Evolutionary conservation across 2,329 filamentous ascomycete genomes (phyloP), one percentile per base, ranked within the genome.

Genomic region (Cryphonectria naterciae): DNA sequence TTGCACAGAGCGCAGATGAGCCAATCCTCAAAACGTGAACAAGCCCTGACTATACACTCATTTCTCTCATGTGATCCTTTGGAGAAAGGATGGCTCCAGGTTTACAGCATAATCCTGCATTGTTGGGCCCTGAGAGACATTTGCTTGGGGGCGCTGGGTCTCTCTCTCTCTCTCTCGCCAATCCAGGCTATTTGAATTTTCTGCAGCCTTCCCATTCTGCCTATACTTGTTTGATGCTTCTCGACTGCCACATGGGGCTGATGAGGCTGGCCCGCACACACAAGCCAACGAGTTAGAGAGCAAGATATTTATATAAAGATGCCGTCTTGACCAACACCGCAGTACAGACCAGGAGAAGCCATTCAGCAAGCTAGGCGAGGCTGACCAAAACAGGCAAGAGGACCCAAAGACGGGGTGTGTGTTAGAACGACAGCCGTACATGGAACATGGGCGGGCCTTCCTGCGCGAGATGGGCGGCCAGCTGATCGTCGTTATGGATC

Each of bases 391-490:
- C 5, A 54, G 19, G 2, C n/a, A 25, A 22, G 35, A 13, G 32
- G 10, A 37, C 28, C 37, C 17, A 2, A 49, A 4, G 37, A 25
- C 3, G 11, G 22, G 37, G 19, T n/a, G 13, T 64, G n/a, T 46
- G 15, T n/a, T 61, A 70, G 35, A 70, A 70, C 4, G 41, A 62
- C 65, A 73, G 41, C 28, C 83, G 81, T 19, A 85, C 81, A 61
- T 77, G 79, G 74, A 86, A 85, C 11, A 81, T 84, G 8, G 84
- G 82, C 46, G 83, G 78, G 17, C 77, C 83, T 80, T 52, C 82
- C 77, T 93, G 91, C 63, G 86, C 84, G 74, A 96, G 79, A 80
- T 95, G 95, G 0, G 90, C 91, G 71, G 86, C 86, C 73, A 96
- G 79, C 80, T 95, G 92, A 73, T 89, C 87, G 75, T 95, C 91